Evolutionary conservation across 371 early-diverging fungal genomes (phyloP).

Genomic region (Mucor sp.): DNA sequence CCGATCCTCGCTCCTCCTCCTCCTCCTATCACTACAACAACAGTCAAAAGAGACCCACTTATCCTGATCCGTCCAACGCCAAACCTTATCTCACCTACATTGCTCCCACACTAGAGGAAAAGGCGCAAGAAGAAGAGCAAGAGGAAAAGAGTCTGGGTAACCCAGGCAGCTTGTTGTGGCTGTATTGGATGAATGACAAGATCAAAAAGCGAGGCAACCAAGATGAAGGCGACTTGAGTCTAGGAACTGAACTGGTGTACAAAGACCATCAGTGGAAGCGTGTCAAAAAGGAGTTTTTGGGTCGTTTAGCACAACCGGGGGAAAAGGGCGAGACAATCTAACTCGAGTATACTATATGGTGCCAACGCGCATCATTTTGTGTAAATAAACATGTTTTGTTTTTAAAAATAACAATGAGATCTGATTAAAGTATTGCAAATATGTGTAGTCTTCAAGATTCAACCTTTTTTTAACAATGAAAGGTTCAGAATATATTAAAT

Average conservation of each 20-base stretch:
- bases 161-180: slow-evolving; percentile 25
- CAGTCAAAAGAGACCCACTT: slow-evolving; percentile 1
- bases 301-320: slow-evolving; percentile 27
- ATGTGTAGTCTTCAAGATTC: no score
- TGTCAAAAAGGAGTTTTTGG: slow-evolving; percentile 34
- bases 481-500: no score
- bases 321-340: slow-evolving; percentile 28
- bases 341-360: neutral
- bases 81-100: slow-evolving; percentile 23
- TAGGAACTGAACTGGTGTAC: slow-evolving; percentile 24
- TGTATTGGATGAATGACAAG: slow-evolving; percentile 32
- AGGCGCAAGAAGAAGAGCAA: slow-evolving; percentile 23
- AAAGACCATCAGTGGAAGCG: slow-evolving; percentile 25
- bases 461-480: no score
- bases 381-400: neutral
- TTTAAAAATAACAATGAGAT: neutral
- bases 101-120: slow-evolving; percentile 31
- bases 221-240: slow-evolving; percentile 26
- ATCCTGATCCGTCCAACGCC: slow-evolving; percentile 22
- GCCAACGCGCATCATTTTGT: neutral
- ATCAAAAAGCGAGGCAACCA: slow-evolving; percentile 13
- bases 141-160: slow-evolving; percentile 21
- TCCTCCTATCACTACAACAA: neutral
- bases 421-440: no score
- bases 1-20: neutral